Conservation (phyloP, 768 basidiomycete species). For the Tricholomella constricta region DNA sequence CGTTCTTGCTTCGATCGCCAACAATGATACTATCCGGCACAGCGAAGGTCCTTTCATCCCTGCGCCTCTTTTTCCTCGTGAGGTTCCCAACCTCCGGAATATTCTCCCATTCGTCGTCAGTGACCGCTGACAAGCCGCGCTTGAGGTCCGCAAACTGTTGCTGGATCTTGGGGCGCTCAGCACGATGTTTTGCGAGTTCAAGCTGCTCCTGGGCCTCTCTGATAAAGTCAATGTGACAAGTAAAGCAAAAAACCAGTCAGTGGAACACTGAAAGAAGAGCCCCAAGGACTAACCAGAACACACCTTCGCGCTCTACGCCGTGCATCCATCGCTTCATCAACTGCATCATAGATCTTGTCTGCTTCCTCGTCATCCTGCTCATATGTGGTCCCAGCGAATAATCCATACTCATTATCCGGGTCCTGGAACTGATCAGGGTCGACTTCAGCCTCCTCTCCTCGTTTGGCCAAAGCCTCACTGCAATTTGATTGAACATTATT, state of each 20-base stretch:
- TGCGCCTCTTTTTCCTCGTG: constrained; percentile 86
- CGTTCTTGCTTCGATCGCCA: constrained; percentile 73
- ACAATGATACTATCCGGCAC: constrained; percentile 94
- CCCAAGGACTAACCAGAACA: constrained; percentile 47
- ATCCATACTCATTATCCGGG: constrained; percentile 95
- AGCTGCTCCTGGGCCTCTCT: constrained; percentile 34
- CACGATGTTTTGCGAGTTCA: constrained; percentile 63
- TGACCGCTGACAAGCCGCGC: constrained; percentile 81
- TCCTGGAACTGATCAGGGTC: constrained; percentile 94
- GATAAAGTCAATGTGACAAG: too few species aligned
- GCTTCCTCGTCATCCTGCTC: constrained; percentile 98
- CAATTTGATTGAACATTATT: constrained; percentile 4
- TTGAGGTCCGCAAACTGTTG: constrained; percentile 96
- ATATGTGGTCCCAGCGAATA: constrained; percentile 95
- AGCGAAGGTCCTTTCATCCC: constrained; percentile 83
- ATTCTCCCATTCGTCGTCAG: constrained; percentile 91
- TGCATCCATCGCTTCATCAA: constrained; percentile 89
- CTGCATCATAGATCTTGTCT: constrained; percentile 91
- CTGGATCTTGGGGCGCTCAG: constrained; percentile 92
- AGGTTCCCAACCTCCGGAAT: constrained; percentile 97
- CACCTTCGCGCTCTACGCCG: constrained; percentile 79
- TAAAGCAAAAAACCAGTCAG: constrained; percentile 22
- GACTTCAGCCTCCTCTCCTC: constrained; percentile 86
- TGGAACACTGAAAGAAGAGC: constrained; percentile 26
- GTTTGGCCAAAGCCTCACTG: constrained; percentile 83